Evolutionary conservation across 2,329 filamentous ascomycete species (phyloP).

Genomic region (Colletotrichum eleusines): DNA sequence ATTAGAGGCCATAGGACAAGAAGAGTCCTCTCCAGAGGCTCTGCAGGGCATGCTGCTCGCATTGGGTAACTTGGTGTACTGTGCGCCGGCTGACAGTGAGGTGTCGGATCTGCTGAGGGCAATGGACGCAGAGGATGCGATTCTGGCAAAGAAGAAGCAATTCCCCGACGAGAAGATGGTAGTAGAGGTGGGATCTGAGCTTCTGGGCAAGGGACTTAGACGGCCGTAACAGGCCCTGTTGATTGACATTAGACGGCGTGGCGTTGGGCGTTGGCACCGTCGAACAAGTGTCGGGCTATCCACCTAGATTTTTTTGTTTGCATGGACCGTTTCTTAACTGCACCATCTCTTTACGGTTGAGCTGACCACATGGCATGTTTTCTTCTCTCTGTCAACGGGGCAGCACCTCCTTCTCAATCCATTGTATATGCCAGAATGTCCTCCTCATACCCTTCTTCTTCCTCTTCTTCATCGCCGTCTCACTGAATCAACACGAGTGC

Average conservation of each 20-base stretch:
- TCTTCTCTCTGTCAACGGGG: neutral
- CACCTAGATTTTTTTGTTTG: constrained; percentile 22
- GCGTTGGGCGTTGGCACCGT: constrained; percentile 31
- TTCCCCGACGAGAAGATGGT: constrained; percentile 72
- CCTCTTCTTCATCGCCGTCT: neutral
- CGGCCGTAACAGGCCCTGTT: constrained; percentile 44
- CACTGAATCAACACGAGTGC: neutral
- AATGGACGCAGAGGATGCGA: constrained; percentile 78
- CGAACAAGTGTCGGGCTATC: constrained; percentile 9
- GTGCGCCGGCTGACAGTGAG: constrained; percentile 76
- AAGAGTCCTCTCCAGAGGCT: constrained; percentile 75
- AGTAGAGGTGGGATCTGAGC: constrained; percentile 62
- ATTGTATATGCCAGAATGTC: neutral
- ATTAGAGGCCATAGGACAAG: constrained; percentile 76
- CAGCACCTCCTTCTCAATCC: neutral
- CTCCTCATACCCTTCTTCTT: no score
- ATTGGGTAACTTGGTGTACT: constrained; percentile 81
- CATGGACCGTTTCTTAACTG: constrained; percentile 18
- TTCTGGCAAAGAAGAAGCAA: constrained; percentile 67
- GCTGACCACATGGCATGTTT: neutral
- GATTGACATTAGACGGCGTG: constrained; percentile 16
- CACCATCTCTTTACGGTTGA: neutral
- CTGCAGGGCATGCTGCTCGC: constrained; percentile 82
- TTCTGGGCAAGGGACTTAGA: constrained; percentile 64
- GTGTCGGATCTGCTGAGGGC: constrained; percentile 83